A percentile compares a stretch with the other conserved stretches of the same genome.
phyloP scores from a whole-genome alignment of 2,329 filamentous ascomycete species.

The Colletotrichum simmondsii region DNA sequence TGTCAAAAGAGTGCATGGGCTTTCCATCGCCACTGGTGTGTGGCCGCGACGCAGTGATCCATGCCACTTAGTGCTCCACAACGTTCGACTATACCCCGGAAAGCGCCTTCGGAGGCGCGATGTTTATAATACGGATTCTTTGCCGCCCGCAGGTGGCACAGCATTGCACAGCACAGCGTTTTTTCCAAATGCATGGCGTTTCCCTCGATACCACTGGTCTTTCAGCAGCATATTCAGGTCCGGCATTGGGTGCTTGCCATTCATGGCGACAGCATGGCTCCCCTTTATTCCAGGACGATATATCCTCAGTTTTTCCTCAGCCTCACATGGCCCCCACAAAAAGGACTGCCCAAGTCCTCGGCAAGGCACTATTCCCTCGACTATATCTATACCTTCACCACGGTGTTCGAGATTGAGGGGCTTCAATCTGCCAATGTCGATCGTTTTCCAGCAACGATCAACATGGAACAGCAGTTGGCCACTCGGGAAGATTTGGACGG shows the following conservation, averaged over 20 bases:
- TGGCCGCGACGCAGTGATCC: conserved; percentile 71
- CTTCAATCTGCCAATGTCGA: neutral
- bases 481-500: neutral
- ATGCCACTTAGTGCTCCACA: conserved; percentile 18
- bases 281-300: conserved; percentile 17
- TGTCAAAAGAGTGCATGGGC: conserved; percentile 99
- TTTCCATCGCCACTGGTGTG: conserved; percentile 98
- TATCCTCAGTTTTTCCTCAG: conserved; percentile 3
- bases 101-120: conserved; percentile 20
- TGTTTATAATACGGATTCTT: conserved; percentile 34
- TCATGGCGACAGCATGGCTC: conserved; percentile 27
- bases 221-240: conserved; percentile 34
- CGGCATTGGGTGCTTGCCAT: conserved; percentile 33
- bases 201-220: conserved; percentile 56
- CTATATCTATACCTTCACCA: neutral
- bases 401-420: neutral
- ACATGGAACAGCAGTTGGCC: neutral
- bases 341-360: neutral
- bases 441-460: neutral
- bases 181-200: conserved; percentile 52
- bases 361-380: neutral
- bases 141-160: conserved; percentile 42
- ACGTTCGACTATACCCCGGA: conserved; percentile 31
- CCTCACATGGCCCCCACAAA: neutral
- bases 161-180: conserved; percentile 56